Evolutionary conservation across 2,329 filamentous ascomycete species (phyloP), one percentile per base, ranked within the genome.

Genomic region (Colletotrichum sp.): DNA sequence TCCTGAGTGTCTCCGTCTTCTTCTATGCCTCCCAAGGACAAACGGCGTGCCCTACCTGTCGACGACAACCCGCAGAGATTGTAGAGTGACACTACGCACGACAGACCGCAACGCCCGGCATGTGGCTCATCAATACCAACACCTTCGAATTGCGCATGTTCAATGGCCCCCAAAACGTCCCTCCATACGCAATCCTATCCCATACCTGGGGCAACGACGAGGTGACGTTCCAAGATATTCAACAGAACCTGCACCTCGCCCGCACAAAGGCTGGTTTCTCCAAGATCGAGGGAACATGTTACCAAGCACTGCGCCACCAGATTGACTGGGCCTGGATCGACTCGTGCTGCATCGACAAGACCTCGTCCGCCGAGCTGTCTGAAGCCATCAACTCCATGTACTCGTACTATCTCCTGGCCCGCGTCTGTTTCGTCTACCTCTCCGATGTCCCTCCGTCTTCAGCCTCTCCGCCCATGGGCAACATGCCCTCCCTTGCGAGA

Each of bases 121-220:
- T 78, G 77, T 70, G 77, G 71, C 77, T 78, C 32, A 57, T 78
- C 67, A 68, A 73, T 39, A 74, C 70, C 25, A 65, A 48, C 25
- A 77, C 60, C 19, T 34, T 72, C 32, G 25, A 73, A 19, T 27
- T 78, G 5, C 57, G 71, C 30, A 57, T 48, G 30, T 78, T 78
- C 25, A 15, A 27, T 39, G 61, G 57, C 34, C 28, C 30, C 15
- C 19, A 63, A 22, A 44, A 70, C 15, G 72, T 76, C 25, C 82
- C 81, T 1, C 68, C 75, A 1, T 83, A 83, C 25, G 80, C 81
- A 48, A 82, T 83, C 65, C 75, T 83, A 9, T 83, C 82, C 5
- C 82, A 83, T 39, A 82, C 79, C 3, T 83, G 82, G 82, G 78
- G 78, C 25, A 28, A 66, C 11, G 80, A 77, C 30, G 81, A 83